phyloP scores from a whole-genome alignment of 768 basidiomycete species.

The Dentipellis fragilis region DNA sequence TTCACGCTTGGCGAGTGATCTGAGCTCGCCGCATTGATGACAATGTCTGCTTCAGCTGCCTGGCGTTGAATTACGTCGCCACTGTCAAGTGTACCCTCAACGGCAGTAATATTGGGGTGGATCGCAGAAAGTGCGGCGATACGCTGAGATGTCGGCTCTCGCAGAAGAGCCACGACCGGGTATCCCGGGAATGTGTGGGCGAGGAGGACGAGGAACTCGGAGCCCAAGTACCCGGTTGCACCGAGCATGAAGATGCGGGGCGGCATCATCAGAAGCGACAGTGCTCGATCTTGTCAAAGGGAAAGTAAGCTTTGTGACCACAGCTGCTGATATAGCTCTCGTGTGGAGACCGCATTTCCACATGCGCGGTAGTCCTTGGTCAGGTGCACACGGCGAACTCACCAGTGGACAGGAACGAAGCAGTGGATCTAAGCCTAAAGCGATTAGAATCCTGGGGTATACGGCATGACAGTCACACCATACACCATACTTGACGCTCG shows the following conservation, averaged over 20 bases:
- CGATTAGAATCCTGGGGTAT: too few species aligned
- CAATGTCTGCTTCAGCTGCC: conserved; percentile 25
- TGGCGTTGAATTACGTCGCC: conserved; percentile 25
- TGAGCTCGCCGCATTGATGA: conserved; percentile 32
- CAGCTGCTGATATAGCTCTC: too few species aligned
- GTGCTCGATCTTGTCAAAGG: background rate
- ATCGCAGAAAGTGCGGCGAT: conserved; percentile 21
- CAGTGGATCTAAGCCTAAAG: too few species aligned
- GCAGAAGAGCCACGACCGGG: conserved; percentile 27
- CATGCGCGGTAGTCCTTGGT: background rate
- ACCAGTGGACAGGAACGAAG: too few species aligned
- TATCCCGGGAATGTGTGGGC: conserved; percentile 23
- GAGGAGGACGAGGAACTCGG: conserved; percentile 27
- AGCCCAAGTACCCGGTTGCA: conserved; percentile 34
- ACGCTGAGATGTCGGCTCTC: conserved; percentile 22
- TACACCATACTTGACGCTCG: too few species aligned
- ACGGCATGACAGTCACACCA: too few species aligned
- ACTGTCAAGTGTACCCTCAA: conserved; percentile 31
- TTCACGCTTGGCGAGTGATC: conserved; percentile 26
- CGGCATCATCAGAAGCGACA: background rate
- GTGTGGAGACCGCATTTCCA: background rate
- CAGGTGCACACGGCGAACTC: background rate
- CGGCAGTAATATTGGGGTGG: conserved; percentile 24
- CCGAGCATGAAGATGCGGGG: conserved; percentile 30
- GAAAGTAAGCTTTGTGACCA: too few species aligned